Base-by-base conservation (phyloP, 768 basidiomycete species). In the Phanerochaete carnosa region DNA sequence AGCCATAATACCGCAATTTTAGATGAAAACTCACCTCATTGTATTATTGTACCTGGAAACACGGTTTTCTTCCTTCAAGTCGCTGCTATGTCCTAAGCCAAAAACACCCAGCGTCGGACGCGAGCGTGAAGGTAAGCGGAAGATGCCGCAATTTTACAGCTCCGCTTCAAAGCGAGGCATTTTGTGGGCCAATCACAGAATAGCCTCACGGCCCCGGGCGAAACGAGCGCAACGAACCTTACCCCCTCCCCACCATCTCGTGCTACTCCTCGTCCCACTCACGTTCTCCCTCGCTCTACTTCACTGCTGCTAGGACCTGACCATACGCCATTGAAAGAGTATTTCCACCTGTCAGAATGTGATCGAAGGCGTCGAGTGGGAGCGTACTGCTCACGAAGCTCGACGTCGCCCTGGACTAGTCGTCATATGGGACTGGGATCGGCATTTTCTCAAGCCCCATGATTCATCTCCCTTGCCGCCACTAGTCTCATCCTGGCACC, bases 371-470 rank as follows among this genome's bases (percentile, higher is more conserved):
- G 39, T 59, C 64, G 64, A 64, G 69, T 69, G 70, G 59, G 69
- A 71, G 71, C 70, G 67, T 49, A 43, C 54, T 65, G 63, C 71
- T 72, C 70, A 64, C 56, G 68, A 68, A 72, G 50, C 66, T 62
- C 67, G 64, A 61, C 60, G 58, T 32, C 53, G 35, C 33, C 26
- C 39, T 58, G 43, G 25, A 22, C 46, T 37, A 45, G 39, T 47
- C 53, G 37, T 49, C 25, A 13, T 59, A 50, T 43, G 54, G 16
- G 9, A 25, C 22, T 25, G 12, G 25, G 33, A 19, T 47, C 30
- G n/a, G n/a, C n/a, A n/a, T n/a, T n/a, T n/a, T n/a, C n/a, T n/a
- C n/a, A n/a, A 37, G 13, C 11, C 45, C 25, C 30, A 39, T 49
- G 29, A 37, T 35, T 45, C 3, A 2, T 30, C 19, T 12, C 51